These are phyloP conservation scores for Geotrichum fermentans DNA, from an alignment of 1,139 yeast genomes.

Conservation along the genomic window DNA sequence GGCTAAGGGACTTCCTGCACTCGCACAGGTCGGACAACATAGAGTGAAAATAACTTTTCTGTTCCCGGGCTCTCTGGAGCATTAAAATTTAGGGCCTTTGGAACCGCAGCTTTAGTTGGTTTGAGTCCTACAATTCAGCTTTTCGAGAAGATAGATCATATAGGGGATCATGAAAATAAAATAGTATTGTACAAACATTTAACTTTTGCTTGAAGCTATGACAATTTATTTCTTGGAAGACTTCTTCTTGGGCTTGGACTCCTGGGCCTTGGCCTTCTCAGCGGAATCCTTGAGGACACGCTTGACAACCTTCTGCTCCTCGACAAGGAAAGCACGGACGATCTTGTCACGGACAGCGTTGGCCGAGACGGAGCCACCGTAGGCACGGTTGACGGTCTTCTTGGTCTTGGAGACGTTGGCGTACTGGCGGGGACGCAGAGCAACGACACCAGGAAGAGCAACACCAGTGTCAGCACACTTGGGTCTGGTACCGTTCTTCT, in stretches of 20 bases:
- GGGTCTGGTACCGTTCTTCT: constrained; percentile 91
- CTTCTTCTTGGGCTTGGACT: constrained; percentile 40
- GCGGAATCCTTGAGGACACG: constrained; percentile 94
- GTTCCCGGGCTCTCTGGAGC: too few species aligned
- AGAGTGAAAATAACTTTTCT: too few species aligned
- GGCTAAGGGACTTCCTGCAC: too few species aligned
- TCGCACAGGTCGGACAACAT: too few species aligned
- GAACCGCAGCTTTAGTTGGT: too few species aligned
- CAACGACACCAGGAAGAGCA: constrained; percentile 79
- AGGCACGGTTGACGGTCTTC: constrained; percentile 97
- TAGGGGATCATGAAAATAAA: constrained; percentile 24
- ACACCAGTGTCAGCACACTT: constrained; percentile 98
- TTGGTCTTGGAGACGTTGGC: constrained; percentile 91
- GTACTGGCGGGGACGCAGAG: constrained; percentile 96
- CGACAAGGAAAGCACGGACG: constrained; percentile 97
- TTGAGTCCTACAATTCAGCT: too few species aligned
- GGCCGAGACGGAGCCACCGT: constrained; percentile 99
- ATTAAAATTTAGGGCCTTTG: too few species aligned
- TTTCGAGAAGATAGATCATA: too few species aligned
- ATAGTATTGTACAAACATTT: constrained; percentile 1
- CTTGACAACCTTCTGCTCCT: constrained; percentile 99
- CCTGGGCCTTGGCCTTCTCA: constrained; percentile 69
- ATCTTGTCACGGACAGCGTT: constrained; percentile 98
- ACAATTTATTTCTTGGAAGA: constrained; percentile 24
- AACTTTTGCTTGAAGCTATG: not conserved